phyloP scores from a whole-genome alignment of 352 stramenopile genomes.

The Phytophthora podocarpi region DNA sequence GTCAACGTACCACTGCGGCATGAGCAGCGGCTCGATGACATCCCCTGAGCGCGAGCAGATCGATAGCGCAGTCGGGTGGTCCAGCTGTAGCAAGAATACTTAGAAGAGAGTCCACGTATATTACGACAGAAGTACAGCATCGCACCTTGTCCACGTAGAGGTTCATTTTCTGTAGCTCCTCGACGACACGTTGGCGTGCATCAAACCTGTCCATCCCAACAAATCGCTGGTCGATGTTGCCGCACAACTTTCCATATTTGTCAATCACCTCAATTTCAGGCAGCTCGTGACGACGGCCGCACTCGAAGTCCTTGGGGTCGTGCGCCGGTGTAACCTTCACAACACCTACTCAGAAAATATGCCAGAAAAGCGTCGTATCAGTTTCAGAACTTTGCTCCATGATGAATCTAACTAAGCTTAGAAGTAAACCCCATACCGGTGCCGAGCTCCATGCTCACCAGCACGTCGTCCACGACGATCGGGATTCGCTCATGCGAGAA shows the following conservation, averaged over 20 bases:
- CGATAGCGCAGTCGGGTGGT: constrained; percentile 87
- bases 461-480: constrained; percentile 94
- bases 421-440: constrained; percentile 89
- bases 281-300: constrained; percentile 95
- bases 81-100: constrained; percentile 36
- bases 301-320: constrained; percentile 99
- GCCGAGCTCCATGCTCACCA: constrained; percentile 99
- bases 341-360: constrained; percentile 46
- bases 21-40: constrained; percentile 99
- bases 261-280: constrained; percentile 76
- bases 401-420: background rate
- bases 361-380: background rate
- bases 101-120: background rate
- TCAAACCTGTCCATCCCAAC: constrained; percentile 96
- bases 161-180: constrained; percentile 86
- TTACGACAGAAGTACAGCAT: constrained; percentile 10
- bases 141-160: constrained; percentile 95
- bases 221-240: constrained; percentile 83
- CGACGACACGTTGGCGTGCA: constrained; percentile 90
- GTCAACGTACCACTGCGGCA: constrained; percentile 99
- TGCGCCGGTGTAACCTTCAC: constrained; percentile 98
- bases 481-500: constrained; percentile 91
- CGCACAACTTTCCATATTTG: constrained; percentile 69
- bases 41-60: constrained; percentile 98
- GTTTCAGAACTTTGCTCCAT: background rate